These are phyloP conservation scores for Dittrichia graveolens DNA, from an alignment of 129 eudicot genomes.

Conservation along the genomic window DNA sequence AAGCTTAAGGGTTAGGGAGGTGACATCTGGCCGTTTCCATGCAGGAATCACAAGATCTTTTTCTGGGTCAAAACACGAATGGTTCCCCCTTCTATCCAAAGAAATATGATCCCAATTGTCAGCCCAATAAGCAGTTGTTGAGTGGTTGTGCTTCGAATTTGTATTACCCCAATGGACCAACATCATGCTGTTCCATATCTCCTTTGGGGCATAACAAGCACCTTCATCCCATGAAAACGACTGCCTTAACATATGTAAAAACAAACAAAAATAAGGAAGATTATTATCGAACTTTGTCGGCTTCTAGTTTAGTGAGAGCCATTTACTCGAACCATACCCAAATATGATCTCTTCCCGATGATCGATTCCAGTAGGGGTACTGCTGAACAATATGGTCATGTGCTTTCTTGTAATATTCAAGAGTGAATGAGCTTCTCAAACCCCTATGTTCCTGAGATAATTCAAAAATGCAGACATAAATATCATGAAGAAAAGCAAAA, in stretches of 20 bases:
- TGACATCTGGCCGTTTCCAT: conserved; percentile 80
- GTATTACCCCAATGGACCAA: conserved; percentile 99
- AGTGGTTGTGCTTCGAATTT: conserved; percentile 82
- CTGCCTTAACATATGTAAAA: conserved; percentile 51
- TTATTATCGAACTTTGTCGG: not conserved
- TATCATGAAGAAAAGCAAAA: not conserved
- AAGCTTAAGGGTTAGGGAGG: conserved; percentile 56
- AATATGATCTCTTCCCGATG: conserved; percentile 92
- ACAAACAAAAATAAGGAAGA: not conserved
- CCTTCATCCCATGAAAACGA: conserved; percentile 99
- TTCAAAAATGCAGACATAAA: not conserved
- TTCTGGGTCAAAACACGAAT: conserved; percentile 93
- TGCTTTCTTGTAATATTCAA: conserved; percentile 78
- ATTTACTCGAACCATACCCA: conserved; percentile 61
- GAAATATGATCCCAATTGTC: conserved; percentile 84
- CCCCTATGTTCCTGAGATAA: conserved; percentile 66
- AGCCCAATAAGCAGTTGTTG: conserved; percentile 98
- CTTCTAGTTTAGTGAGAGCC: conserved; percentile 1
- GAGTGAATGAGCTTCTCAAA: conserved; percentile 79
- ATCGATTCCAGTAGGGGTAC: conserved; percentile 88
- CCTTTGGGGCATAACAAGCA: conserved; percentile 99
- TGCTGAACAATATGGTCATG: conserved; percentile 67
- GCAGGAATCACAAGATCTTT: conserved; percentile 99
- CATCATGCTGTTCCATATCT: conserved; percentile 99
- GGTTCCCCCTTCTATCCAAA: conserved; percentile 77